Conservation (phyloP, 2,329 filamentous ascomycete genomes). For the Dothiorella sarmentorum region DNA sequence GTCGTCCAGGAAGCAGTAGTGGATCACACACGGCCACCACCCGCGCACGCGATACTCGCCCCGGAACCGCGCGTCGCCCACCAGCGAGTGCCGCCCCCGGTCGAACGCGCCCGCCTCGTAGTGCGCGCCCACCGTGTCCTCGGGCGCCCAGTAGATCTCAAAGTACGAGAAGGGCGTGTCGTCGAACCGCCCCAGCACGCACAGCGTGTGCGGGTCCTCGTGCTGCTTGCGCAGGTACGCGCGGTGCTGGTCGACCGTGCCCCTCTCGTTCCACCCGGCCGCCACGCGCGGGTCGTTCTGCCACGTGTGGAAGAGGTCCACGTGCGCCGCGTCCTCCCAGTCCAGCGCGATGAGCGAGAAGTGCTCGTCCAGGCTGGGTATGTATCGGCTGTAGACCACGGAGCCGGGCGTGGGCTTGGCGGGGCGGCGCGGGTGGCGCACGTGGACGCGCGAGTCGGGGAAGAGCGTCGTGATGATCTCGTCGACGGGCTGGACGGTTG, state of each 20-base stretch:
- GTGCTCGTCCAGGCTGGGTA: slow-evolving; percentile 70
- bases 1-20: slow-evolving; percentile 59
- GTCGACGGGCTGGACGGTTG: slow-evolving; percentile 41
- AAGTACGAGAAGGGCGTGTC: slow-evolving; percentile 72
- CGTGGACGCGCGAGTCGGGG: slow-evolving; percentile 50
- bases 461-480: slow-evolving; percentile 44
- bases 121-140: slow-evolving; percentile 59
- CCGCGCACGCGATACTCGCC: slow-evolving; percentile 55
- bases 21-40: slow-evolving; percentile 57
- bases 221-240: slow-evolving; percentile 67
- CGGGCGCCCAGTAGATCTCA: slow-evolving; percentile 75
- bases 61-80: slow-evolving; percentile 54
- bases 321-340: slow-evolving; percentile 60
- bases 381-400: slow-evolving; percentile 73
- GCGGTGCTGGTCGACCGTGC: slow-evolving; percentile 69
- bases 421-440: slow-evolving; percentile 67
- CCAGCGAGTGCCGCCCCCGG: slow-evolving; percentile 59
- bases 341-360: slow-evolving; percentile 77
- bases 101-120: slow-evolving; percentile 56
- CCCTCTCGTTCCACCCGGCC: slow-evolving; percentile 76
- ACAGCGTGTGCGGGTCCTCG: slow-evolving; percentile 68
- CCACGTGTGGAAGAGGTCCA: slow-evolving; percentile 72
- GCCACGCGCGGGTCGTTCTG: slow-evolving; percentile 81
- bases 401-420: slow-evolving; percentile 68
- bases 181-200: slow-evolving; percentile 68